Evolutionary conservation across 192 early-diverging fungal genomes (phyloP).

Genomic region (Entomortierella parvispora): DNA sequence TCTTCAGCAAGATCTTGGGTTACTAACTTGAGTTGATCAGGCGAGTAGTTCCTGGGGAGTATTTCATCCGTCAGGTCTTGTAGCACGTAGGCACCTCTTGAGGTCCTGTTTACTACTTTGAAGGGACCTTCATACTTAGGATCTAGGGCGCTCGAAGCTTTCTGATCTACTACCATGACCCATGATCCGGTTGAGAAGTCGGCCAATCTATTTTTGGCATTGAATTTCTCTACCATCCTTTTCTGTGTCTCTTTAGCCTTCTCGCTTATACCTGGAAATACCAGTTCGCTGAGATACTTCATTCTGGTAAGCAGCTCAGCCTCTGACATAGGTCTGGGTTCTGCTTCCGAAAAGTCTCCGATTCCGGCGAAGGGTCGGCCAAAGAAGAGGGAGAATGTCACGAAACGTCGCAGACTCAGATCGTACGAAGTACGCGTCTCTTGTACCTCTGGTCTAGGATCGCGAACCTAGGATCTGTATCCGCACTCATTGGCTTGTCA

Average conservation of each 20-base stretch:
- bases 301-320: constrained; percentile 3
- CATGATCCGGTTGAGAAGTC: neutral
- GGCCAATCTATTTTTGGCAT: neutral
- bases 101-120: neutral
- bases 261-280: constrained; percentile 9
- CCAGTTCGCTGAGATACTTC: constrained; percentile 1
- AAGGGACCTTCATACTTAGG: constrained; percentile 7
- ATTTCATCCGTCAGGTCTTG: neutral
- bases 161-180: constrained; percentile 3
- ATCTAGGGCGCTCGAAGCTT: neutral
- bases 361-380: constrained; percentile 3
- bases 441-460: too few relatives aligned
- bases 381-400: constrained; percentile 52
- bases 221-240: constrained; percentile 8
- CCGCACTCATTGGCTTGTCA: too few relatives aligned
- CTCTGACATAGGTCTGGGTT: neutral
- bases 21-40: too few relatives aligned
- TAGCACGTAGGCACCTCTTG: neutral
- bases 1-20: too few relatives aligned
- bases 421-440: too few relatives aligned
- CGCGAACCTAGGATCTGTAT: too few relatives aligned
- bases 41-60: too few relatives aligned
- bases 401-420: too few relatives aligned
- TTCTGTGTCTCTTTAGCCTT: constrained; percentile 2
- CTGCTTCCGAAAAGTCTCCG: neutral